Conservation (phyloP, 139 green algal species). For the Chlorella ohadii region DNA sequence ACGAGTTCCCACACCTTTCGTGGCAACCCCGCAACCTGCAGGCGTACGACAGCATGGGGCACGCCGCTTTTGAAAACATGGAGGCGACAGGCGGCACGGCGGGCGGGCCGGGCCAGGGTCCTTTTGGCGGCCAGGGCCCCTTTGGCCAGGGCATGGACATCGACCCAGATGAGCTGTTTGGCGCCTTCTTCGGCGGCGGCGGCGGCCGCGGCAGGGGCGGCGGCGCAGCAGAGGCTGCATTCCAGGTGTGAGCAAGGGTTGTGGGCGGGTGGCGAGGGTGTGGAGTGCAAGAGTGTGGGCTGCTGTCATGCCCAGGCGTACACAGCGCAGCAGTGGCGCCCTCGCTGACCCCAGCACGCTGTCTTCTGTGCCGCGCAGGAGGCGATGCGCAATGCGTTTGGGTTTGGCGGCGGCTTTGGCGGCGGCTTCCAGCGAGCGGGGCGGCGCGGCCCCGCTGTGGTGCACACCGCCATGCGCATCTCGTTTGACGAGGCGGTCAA, state of each 20-base stretch:
- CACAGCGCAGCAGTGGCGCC: too few species aligned
- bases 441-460: not conserved
- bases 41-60: slow-evolving; percentile 76
- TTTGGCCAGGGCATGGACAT: slow-evolving; percentile 16
- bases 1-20: too few species aligned
- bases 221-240: too few species aligned
- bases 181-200: slow-evolving; percentile 51
- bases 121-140: not conserved
- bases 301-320: not conserved
- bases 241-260: slow-evolving; percentile 5
- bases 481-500: slow-evolving; percentile 71
- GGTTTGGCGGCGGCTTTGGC: slow-evolving; percentile 2
- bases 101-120: slow-evolving; percentile 38
- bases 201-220: slow-evolving; percentile 38
- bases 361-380: too few species aligned
- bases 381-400: too few species aligned
- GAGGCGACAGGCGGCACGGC: slow-evolving; percentile 27
- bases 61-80: slow-evolving; percentile 43
- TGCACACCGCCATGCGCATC: slow-evolving; percentile 46
- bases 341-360: too few species aligned
- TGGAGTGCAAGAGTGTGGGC: not conserved
- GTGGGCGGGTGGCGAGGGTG: not conserved
- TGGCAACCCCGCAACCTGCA: too few species aligned
- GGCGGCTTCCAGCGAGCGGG: not conserved
- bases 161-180: slow-evolving; percentile 58